Evolutionary conservation across 768 basidiomycete genomes (phyloP).

Genomic region (Rhizopogon vinicolor): DNA sequence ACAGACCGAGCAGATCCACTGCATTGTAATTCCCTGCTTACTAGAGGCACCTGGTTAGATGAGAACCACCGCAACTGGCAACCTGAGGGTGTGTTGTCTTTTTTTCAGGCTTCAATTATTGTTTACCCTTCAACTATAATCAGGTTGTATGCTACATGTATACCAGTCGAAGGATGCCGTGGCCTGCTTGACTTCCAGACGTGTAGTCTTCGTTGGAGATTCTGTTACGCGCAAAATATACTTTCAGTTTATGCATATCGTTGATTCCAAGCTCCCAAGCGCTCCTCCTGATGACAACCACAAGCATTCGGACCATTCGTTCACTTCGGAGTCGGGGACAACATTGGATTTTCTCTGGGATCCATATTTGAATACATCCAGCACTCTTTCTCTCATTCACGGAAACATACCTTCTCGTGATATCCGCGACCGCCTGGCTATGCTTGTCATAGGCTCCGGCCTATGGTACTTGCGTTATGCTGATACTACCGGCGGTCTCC

Average conservation of each 20-base stretch:
- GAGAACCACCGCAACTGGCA: conserved; percentile 71
- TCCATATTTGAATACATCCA: conserved; percentile 76
- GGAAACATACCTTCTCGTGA: conserved; percentile 1
- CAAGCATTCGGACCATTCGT: conserved; percentile 65
- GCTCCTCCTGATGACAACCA: conserved; percentile 48
- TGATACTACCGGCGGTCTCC: conserved; percentile 64
- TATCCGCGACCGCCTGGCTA: conserved; percentile 38
- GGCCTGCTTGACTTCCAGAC: conserved; percentile 52
- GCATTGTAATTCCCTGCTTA: conserved; percentile 69
- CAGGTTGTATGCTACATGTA: conserved; percentile 77
- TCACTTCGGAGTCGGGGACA: conserved; percentile 41
- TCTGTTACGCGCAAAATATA: conserved; percentile 78
- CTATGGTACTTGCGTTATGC: conserved; percentile 87
- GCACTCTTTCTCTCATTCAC: conserved; percentile 42
- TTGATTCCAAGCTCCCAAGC: conserved; percentile 55
- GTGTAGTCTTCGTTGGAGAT: conserved; percentile 79
- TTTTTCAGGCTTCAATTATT: conserved; percentile 4
- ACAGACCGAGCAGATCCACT: conserved; percentile 70
- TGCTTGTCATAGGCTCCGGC: conserved; percentile 82
- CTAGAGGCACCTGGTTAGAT: conserved; percentile 78
- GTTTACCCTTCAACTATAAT: background rate
- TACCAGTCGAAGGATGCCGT: conserved; percentile 54
- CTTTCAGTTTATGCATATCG: conserved; percentile 61
- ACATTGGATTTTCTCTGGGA: conserved; percentile 75
- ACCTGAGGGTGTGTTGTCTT: conserved; percentile 58